Evolutionary conservation across 345 rosid species (phyloP).

Genomic region (Mangifera indica): DNA sequence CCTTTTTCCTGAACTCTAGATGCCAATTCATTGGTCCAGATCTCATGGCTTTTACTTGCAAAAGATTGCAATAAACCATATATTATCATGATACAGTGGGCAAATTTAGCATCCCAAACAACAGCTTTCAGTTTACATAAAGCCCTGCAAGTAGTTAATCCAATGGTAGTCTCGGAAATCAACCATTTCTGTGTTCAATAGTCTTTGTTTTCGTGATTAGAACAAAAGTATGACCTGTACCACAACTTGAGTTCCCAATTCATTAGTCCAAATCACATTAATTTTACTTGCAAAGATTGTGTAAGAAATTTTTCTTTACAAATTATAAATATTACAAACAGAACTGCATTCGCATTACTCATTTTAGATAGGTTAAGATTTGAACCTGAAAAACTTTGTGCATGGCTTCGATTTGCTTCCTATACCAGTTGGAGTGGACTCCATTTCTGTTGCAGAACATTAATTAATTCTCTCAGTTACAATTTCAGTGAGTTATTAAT

Average conservation of each 20-base stretch:
- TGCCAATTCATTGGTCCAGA: slow-evolving; percentile 21
- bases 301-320: slow-evolving; percentile 24
- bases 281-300: slow-evolving; percentile 33
- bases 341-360: slow-evolving; percentile 42
- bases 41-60: slow-evolving; percentile 21
- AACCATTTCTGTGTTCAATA: slow-evolving; percentile 51
- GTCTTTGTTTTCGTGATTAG: slow-evolving; percentile 50
- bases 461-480: slow-evolving; percentile 61
- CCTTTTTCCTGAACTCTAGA: slow-evolving; percentile 11
- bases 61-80: slow-evolving; percentile 18
- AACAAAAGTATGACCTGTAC: slow-evolving; percentile 55
- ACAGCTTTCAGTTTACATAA: slow-evolving; percentile 45
- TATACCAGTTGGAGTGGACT: slow-evolving; percentile 76
- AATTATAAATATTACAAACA: slow-evolving; percentile 35
- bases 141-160: slow-evolving; percentile 44
- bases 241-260: slow-evolving; percentile 54
- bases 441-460: slow-evolving; percentile 81
- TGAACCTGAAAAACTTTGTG: slow-evolving; percentile 97
- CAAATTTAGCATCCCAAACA: slow-evolving; percentile 35
- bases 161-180: slow-evolving; percentile 39
- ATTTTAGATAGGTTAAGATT: slow-evolving; percentile 65
- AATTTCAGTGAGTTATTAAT: slow-evolving; percentile 40
- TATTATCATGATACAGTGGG: slow-evolving; percentile 22
- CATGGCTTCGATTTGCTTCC: slow-evolving; percentile 98
- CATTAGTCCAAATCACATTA: slow-evolving; percentile 57